Evolutionary conservation across 768 basidiomycete species (phyloP).

Genomic region (Lactarius indigo): DNA sequence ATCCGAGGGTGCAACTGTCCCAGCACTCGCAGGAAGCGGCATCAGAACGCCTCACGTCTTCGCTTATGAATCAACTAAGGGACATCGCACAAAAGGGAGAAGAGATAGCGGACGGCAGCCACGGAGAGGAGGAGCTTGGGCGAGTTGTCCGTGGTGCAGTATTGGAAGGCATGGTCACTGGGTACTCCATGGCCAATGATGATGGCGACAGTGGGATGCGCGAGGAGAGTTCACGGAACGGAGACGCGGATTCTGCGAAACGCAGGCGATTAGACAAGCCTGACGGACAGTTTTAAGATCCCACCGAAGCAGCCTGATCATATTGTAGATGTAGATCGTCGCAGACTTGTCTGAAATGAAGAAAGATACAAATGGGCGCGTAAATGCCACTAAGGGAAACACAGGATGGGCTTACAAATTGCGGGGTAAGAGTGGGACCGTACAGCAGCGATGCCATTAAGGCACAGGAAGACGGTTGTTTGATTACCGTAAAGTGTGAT

Average conservation of each 20-base stretch:
- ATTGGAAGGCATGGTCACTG: conserved; percentile 59
- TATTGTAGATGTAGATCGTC: neutral
- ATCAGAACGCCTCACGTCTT: conserved; percentile 66
- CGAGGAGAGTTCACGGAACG: neutral
- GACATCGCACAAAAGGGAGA: conserved; percentile 62
- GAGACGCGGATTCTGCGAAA: conserved; percentile 15
- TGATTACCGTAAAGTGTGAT: neutral
- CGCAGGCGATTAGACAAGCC: conserved; percentile 13
- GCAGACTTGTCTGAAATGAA: neutral
- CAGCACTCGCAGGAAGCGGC: conserved; percentile 65
- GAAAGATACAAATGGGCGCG: neutral
- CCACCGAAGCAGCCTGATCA: neutral
- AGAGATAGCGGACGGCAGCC: conserved; percentile 51
- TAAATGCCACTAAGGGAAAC: neutral
- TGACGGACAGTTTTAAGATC: conserved; percentile 4
- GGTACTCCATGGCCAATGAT: conserved; percentile 47
- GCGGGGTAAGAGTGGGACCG: conserved; percentile 10
- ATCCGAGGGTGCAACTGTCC: conserved; percentile 40
- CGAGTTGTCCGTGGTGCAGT: conserved; percentile 62
- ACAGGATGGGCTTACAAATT: neutral
- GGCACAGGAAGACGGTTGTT: neutral
- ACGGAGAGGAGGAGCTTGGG: conserved; percentile 57
- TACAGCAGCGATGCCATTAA: neutral
- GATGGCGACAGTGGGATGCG: conserved; percentile 20
- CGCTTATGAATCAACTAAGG: conserved; percentile 61